A percentile compares a stretch with the other conserved stretches of the same genome.
Conservation (phyloP, 805 yeast genomes). For the Saccharomycopsis sp. region DNA sequence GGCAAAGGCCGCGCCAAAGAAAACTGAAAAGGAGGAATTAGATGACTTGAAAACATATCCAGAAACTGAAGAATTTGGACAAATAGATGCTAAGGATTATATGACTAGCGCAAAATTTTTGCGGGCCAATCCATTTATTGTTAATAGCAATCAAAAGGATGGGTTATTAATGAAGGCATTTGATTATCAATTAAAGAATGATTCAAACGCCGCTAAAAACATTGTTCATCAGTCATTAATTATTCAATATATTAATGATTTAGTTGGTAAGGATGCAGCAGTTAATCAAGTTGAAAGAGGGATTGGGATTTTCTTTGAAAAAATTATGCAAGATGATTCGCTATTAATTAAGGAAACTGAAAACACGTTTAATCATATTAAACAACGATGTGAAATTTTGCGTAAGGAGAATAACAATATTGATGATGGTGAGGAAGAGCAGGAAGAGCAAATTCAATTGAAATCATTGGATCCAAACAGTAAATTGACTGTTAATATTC, state of each 20-base stretch:
- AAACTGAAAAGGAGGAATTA: slow-evolving; percentile 24
- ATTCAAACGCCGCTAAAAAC: slow-evolving; percentile 47
- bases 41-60: slow-evolving; percentile 52
- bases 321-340: slow-evolving; percentile 60
- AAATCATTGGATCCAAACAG: slow-evolving; percentile 82
- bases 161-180: slow-evolving; percentile 90
- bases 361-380: slow-evolving; percentile 69
- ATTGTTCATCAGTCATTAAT: slow-evolving; percentile 76
- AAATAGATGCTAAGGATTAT: slow-evolving; percentile 44
- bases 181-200: slow-evolving; percentile 65
- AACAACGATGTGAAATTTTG: slow-evolving; percentile 63
- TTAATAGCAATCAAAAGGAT: slow-evolving; percentile 82
- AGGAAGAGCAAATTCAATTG: slow-evolving; percentile 65
- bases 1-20: slow-evolving; percentile 12
- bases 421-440: slow-evolving; percentile 28
- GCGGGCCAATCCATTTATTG: slow-evolving; percentile 51
- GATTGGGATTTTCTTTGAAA: slow-evolving; percentile 60
- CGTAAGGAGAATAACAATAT: slow-evolving; percentile 38
- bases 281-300: slow-evolving; percentile 24
- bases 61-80: slow-evolving; percentile 60
- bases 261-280: slow-evolving; percentile 30
- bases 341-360: slow-evolving; percentile 57
- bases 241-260: slow-evolving; percentile 56
- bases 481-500: slow-evolving; percentile 63
- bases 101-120: slow-evolving; percentile 46